Base-by-base conservation (phyloP, 2,329 filamentous ascomycete species). In the Penicillium sp. region DNA sequence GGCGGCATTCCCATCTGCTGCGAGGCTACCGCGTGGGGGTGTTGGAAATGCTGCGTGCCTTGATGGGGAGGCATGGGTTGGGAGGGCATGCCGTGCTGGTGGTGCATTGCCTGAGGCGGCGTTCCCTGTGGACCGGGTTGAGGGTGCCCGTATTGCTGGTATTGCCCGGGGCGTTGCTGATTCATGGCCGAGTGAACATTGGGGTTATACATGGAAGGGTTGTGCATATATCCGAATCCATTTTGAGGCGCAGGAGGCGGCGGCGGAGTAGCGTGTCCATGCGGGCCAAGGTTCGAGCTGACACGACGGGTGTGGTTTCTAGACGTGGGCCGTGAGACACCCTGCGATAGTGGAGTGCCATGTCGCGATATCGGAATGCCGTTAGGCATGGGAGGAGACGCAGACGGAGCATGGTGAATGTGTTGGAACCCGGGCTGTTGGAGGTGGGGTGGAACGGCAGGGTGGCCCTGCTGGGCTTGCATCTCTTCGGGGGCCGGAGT, bases 381-480 rank as follows among this genome's bases (percentile, higher is more conserved):
- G 66, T 91, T 95, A 46, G 83, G 82, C 60, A 96, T 89, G 3
- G 92, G 92, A 51, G 92, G 92, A 22, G 92, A 96, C 28, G 87
- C 89, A 22, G 90, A 95, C 10, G 90, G 88, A 18, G 90, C 91
- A 63, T 94, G 88, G 67, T 89, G 82, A 59, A 95, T 86, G 63
- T 92, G 89, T 58, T 89, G 83, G 67, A 91, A 95, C n/a, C 77
- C 77, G 31, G 81, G 76, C 62, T 83, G 80, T 55, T 88, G 88
- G 61, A 84, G 83, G 60, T 90, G 87, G 42, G 85, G 83, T 49
- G 85, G 85, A 62, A 89, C 83, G 79, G 87, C 84, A 58, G 83
- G 81, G 28, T 72, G 68, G 35, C 72, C 69, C 54, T 74, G 74
- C 39, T 72, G 73, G 40, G 80, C 76, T 45, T 79, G 78, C 48